Conservation (phyloP, 345 rosid species). For the Citrus trifoliata region DNA sequence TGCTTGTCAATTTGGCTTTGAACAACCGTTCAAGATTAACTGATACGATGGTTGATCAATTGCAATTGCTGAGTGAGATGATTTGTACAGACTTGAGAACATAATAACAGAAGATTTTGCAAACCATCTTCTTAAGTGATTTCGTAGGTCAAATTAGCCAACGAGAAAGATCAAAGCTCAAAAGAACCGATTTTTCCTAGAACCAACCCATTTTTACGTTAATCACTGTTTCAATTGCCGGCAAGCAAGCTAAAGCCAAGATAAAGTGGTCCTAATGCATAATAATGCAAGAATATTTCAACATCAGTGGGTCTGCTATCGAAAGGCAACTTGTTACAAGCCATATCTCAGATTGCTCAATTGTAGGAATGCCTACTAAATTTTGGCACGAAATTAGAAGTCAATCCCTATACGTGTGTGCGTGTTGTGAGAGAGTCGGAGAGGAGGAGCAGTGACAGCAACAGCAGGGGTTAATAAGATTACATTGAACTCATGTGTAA, state of each 20-base stretch:
- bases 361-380: background rate
- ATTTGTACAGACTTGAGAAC: no score
- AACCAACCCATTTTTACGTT: background rate
- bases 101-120: no score
- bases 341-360: background rate
- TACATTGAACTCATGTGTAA: conserved; percentile 3
- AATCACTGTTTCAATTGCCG: background rate
- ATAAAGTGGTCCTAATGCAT: background rate
- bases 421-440: background rate
- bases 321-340: background rate
- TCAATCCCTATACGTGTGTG: background rate
- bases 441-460: background rate
- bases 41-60: no score
- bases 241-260: background rate
- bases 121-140: no score
- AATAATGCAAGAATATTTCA: background rate
- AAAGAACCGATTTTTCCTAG: background rate
- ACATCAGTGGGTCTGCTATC: background rate
- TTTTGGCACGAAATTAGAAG: background rate
- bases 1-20: no score
- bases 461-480: background rate
- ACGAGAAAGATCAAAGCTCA: background rate
- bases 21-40: no score
- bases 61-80: no score
- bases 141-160: no score